Evolutionary conservation across 2,329 filamentous ascomycete genomes (phyloP).

Genomic region (Ophiosphaerella herpotricha): DNA sequence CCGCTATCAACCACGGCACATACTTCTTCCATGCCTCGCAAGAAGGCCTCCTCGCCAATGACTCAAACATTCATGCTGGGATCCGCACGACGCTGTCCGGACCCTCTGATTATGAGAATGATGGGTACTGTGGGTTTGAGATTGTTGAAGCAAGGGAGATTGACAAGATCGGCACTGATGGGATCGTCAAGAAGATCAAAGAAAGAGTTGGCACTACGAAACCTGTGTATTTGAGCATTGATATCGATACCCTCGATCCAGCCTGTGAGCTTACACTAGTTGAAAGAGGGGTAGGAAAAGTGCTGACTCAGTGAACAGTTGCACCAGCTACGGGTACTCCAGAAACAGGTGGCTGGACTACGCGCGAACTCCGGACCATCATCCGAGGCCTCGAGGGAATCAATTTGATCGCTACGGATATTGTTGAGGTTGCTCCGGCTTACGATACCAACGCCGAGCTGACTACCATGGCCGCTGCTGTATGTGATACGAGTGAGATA

Average conservation of each 20-base stretch:
- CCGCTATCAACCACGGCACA: constrained; percentile 82
- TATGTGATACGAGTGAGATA: constrained; percentile 15
- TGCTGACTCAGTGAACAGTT: constrained; percentile 47
- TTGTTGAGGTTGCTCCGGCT: constrained; percentile 74
- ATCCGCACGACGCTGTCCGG: constrained; percentile 83
- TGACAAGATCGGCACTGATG: constrained; percentile 69
- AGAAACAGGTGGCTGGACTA: constrained; percentile 77
- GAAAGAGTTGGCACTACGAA: constrained; percentile 74
- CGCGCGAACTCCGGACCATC: constrained; percentile 73
- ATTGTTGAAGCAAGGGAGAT: constrained; percentile 78
- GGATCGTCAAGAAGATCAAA: constrained; percentile 78
- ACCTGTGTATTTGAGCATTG: constrained; percentile 80
- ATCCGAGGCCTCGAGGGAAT: constrained; percentile 70
- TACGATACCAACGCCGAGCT: constrained; percentile 75
- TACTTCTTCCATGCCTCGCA: constrained; percentile 84
- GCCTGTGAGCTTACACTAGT: constrained; percentile 60
- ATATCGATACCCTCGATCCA: constrained; percentile 87
- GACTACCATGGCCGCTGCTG: constrained; percentile 74
- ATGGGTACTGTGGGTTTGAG: constrained; percentile 82
- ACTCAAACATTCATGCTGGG: constrained; percentile 85
- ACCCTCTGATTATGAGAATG: constrained; percentile 80
- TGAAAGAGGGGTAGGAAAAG: background rate
- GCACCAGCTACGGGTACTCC: constrained; percentile 76
- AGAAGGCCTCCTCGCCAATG: constrained; percentile 78
- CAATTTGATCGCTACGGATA: constrained; percentile 71